A percentile compares a stretch with the other conserved stretches of the same genome.
These are phyloP conservation scores for Chalciporus sphaerocephalus DNA, from an alignment of 768 basidiomycete genomes.

Conservation along the genomic window DNA sequence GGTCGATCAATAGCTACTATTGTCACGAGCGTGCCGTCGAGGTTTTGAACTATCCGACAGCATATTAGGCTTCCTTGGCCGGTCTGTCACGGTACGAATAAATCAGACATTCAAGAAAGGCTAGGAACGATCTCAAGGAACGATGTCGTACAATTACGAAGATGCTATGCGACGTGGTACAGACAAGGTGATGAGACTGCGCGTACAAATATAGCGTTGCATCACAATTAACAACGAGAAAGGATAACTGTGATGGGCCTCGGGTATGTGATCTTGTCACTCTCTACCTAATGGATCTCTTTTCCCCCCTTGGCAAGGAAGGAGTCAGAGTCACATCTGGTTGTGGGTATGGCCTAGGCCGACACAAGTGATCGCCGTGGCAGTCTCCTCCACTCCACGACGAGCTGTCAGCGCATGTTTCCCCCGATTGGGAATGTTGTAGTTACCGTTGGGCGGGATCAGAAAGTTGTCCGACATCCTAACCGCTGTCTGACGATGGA, in stretches of 20 bases:
- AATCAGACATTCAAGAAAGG: constrained; percentile 5
- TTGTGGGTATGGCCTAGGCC: constrained; percentile 13
- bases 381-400: not conserved
- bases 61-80: not conserved
- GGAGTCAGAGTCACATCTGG: constrained; percentile 4
- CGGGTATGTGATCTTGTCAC: constrained; percentile 14
- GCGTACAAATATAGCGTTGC: constrained; percentile 27
- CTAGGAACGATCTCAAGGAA: constrained; percentile 22
- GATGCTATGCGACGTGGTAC: constrained; percentile 11
- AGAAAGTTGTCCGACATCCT: constrained; percentile 7
- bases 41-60: not conserved
- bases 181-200: constrained; percentile 19
- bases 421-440: constrained; percentile 5
- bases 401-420: not conserved
- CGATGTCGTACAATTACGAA: constrained; percentile 27
- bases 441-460: constrained; percentile 16
- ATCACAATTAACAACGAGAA: constrained; percentile 32
- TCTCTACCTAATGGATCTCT: constrained; percentile 1
- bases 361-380: constrained; percentile 3
- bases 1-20: constrained; percentile 4
- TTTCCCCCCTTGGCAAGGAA: constrained; percentile 10
- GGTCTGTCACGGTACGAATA: not conserved
- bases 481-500: constrained; percentile 14
- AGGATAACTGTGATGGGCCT: constrained; percentile 16
- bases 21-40: not conserved